These are phyloP conservation scores for Conoideocrella luteorostrata DNA, from an alignment of 2,329 filamentous ascomycete genomes.

Conservation along the genomic window DNA sequence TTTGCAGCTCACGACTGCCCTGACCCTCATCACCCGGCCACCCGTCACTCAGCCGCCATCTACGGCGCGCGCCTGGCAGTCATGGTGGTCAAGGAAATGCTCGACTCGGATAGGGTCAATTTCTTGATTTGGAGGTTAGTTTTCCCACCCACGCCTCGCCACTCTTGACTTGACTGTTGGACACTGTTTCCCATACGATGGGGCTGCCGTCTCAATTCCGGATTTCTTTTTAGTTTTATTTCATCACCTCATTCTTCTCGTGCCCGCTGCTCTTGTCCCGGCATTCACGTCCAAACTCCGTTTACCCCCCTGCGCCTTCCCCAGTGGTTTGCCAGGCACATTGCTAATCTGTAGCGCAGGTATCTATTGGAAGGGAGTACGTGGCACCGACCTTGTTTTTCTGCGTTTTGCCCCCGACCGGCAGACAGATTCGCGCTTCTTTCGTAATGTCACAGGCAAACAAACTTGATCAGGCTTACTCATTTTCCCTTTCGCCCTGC, in stretches of 20 bases:
- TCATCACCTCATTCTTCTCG: constrained; percentile 4
- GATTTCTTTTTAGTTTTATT: constrained; percentile 10
- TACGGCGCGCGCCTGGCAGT: constrained; percentile 23
- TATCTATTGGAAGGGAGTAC: constrained; percentile 58
- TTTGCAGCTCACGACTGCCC: not conserved
- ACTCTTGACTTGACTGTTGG: not conserved
- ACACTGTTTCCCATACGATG: not conserved
- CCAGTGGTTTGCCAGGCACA: constrained; percentile 4
- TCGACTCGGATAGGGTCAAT: constrained; percentile 63
- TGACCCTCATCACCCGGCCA: constrained; percentile 9
- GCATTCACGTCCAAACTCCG: constrained; percentile 10
- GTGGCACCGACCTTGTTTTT: constrained; percentile 26
- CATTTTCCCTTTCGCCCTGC: constrained; percentile 14
- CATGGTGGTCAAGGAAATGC: constrained; percentile 52
- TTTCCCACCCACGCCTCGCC: constrained; percentile 15
- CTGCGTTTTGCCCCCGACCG: not conserved
- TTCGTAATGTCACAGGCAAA: not conserved
- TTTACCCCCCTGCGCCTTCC: constrained; percentile 8
- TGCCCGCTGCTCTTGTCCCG: constrained; percentile 15
- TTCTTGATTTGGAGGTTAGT: constrained; percentile 66
- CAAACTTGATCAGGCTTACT: constrained; percentile 3
- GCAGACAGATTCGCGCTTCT: no score
- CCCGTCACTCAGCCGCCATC: constrained; percentile 25
- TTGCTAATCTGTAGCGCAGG: constrained; percentile 26
- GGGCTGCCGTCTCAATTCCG: constrained; percentile 3